Evolutionary conservation across 805 yeast species (phyloP).

Genomic region (Metschnikowia amazonensis): DNA sequence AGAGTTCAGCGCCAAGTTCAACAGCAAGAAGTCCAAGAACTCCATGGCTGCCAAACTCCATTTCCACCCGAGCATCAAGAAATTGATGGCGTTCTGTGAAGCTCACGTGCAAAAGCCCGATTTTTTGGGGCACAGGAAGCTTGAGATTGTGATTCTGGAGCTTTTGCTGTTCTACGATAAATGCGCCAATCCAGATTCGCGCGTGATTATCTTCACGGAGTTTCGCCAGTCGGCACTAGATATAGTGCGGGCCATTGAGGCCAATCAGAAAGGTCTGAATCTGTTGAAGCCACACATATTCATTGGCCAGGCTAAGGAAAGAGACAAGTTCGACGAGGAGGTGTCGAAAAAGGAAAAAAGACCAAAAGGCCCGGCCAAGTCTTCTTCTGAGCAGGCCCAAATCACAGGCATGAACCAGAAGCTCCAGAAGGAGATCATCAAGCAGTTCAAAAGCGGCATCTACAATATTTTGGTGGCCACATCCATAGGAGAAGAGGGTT

Average conservation of each 20-base stretch:
- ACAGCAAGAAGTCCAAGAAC: slow-evolving; percentile 56
- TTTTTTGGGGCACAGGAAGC: slow-evolving; percentile 67
- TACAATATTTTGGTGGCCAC: slow-evolving; percentile 89
- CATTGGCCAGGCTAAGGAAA: slow-evolving; percentile 85
- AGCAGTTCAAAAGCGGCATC: slow-evolving; percentile 65
- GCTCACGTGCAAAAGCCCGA: slow-evolving; percentile 32
- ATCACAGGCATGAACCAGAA: slow-evolving; percentile 87
- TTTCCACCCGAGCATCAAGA: slow-evolving; percentile 45
- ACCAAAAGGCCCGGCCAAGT: slow-evolving; percentile 59
- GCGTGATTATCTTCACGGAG: slow-evolving; percentile 86
- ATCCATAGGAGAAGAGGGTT: slow-evolving; percentile 96
- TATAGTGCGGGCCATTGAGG: slow-evolving; percentile 65
- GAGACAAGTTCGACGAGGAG: slow-evolving; percentile 62
- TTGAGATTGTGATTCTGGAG: slow-evolving; percentile 56
- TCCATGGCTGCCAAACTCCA: slow-evolving; percentile 61
- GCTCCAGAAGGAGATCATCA: slow-evolving; percentile 74
- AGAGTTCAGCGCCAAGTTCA: slow-evolving; percentile 57
- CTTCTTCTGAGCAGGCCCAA: slow-evolving; percentile 73
- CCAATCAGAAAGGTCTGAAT: slow-evolving; percentile 40
- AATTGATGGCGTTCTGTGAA: slow-evolving; percentile 45
- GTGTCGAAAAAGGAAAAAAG: slow-evolving; percentile 36
- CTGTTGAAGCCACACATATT: slow-evolving; percentile 71
- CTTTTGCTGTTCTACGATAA: slow-evolving; percentile 51
- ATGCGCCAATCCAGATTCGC: slow-evolving; percentile 47
- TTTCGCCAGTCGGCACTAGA: slow-evolving; percentile 87